A percentile compares a stretch with the other conserved stretches of the same genome.
These are phyloP conservation scores for Przewalskia tangutica DNA, from an alignment of 257 asterid species.

Conservation along the genomic window DNA sequence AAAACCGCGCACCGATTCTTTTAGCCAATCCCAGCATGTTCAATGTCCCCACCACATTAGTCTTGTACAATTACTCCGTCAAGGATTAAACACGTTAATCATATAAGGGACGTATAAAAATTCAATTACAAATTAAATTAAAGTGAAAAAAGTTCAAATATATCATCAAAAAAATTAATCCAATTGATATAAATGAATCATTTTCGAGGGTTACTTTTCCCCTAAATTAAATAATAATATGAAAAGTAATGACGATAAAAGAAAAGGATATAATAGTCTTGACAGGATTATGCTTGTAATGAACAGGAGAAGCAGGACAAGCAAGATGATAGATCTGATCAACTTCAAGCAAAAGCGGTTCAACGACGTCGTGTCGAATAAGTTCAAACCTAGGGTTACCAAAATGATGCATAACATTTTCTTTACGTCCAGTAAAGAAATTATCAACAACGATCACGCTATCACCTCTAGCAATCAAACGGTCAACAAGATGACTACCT, in stretches of 20 bases:
- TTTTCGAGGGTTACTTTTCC: too few relatives aligned
- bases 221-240: neutral
- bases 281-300: conserved; percentile 94
- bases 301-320: conserved; percentile 98
- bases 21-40: conserved; percentile 99
- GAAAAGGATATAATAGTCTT: conserved; percentile 91
- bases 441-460: conserved; percentile 96
- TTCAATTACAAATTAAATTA: neutral
- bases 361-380: conserved; percentile 97
- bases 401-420: conserved; percentile 83
- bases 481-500: conserved; percentile 90
- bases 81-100: neutral
- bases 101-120: neutral
- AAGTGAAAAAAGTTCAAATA: neutral
- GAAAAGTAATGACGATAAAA: neutral
- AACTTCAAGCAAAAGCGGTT: conserved; percentile 77
- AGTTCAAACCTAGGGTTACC: conserved; percentile 81
- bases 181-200: too few relatives aligned
- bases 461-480: conserved; percentile 73
- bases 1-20: conserved; percentile 92
- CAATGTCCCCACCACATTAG: conserved; percentile 96
- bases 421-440: conserved; percentile 89
- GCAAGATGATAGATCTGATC: conserved; percentile 99
- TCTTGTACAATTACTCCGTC: conserved; percentile 47
- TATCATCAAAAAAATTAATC: too few relatives aligned